Conservation (phyloP, 352 stramenopile species). For the Phytopythium chamaehyphon region DNA sequence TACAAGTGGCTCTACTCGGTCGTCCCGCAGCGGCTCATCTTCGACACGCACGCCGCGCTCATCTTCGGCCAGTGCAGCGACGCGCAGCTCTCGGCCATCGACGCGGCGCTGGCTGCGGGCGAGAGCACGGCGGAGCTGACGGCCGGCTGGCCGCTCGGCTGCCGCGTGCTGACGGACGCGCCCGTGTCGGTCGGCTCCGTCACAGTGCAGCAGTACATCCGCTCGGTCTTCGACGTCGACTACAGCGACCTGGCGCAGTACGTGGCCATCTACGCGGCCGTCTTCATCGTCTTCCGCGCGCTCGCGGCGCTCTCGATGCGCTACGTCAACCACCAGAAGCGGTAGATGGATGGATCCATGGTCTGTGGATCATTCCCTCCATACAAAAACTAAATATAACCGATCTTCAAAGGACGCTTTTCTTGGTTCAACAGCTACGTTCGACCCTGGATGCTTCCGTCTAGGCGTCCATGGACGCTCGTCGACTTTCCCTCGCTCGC, state of each 20-base stretch:
- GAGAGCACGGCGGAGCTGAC: constrained; percentile 25
- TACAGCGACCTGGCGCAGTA: constrained; percentile 39
- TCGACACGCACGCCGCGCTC: constrained; percentile 30
- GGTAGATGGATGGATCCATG: constrained; percentile 15
- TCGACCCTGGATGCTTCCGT: no score
- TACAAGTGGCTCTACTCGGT: constrained; percentile 50
- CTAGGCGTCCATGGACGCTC: no score
- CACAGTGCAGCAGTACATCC: constrained; percentile 53
- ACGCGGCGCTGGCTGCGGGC: constrained; percentile 7
- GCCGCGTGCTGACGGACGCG: constrained; percentile 43
- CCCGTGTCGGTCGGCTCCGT: constrained; percentile 34
- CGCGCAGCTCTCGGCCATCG: constrained; percentile 27
- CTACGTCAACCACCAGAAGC: constrained; percentile 61
- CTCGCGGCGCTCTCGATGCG: constrained; percentile 48
- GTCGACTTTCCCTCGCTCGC: no score
- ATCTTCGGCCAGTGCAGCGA: constrained; percentile 39
- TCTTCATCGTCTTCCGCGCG: constrained; percentile 47
- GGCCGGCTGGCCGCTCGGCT: constrained; percentile 40
- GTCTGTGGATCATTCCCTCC: no score
- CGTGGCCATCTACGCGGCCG: constrained; percentile 41
- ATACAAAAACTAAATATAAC: no score
- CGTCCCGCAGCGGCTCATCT: constrained; percentile 34
- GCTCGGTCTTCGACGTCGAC: constrained; percentile 49
- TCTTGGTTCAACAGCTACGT: no score
- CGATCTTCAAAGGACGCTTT: no score